Evolutionary conservation across 2,329 filamentous ascomycete genomes (phyloP), one percentile per base, ranked within the genome.

Genomic region (Neopestalotiopsis sp.): DNA sequence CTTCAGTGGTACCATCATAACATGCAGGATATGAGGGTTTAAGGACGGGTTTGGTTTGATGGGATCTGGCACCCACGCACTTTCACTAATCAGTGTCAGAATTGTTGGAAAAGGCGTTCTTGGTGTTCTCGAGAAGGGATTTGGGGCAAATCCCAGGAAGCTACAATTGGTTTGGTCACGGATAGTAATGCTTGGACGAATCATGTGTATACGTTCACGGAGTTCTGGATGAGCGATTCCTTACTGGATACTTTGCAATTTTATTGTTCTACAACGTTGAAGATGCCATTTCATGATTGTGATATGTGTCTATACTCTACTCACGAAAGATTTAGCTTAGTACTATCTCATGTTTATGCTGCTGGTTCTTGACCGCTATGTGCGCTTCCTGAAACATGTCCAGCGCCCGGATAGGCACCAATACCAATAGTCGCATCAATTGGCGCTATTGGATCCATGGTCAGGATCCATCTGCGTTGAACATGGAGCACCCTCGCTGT

Each of bases 1-100:
- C 70, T 10, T 57, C n/a, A 61, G 66, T 68, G 20, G 68, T 49
- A 4, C 64, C 58, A 65, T 67, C 58, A 65, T 67, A 24, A 67
- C n/a, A 65, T 30, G 49, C 40, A 28, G 28, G 12, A 42, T 13
- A n/a, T 12, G 58, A 56, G 66, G 24, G n/a, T 62, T 49, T 20
- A 45, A 32, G 10, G 34, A 12, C 24, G 17, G 6, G 57, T 56
- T 20, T 12, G 28, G 56, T 13, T 17, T 34, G 30, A 66, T 28
- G 65, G 61, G 17, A 42, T 40, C 17, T 61, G 61, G 30, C 53
- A 61, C 65, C 66, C 61, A 9, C 66, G 61, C 57, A 70, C 61
- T 61, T 65, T 70, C 56, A 24, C 68, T 62, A 65, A 70, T 68
- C 38, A 40, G 45, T 28, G 24, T 49, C 30, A 40, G 49, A 57